Conservation (phyloP, 108 stramenopile species). For the Halocafeteria seosinensis region DNA sequence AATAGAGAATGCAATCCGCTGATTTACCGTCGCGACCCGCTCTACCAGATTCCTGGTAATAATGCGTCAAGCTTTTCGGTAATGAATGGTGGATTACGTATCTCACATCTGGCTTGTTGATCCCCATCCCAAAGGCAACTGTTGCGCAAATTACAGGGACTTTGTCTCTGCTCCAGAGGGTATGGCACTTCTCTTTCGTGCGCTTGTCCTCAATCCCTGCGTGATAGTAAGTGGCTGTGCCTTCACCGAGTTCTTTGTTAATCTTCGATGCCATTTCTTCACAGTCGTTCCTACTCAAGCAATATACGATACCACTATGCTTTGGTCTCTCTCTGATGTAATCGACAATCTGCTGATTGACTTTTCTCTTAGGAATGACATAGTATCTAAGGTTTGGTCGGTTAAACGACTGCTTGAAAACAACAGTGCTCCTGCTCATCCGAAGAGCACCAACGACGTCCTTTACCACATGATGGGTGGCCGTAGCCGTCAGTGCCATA, state of each 20-base stretch:
- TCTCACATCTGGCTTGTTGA: constrained; percentile 62
- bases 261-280: constrained; percentile 59
- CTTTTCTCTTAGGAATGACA: constrained; percentile 58
- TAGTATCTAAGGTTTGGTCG: constrained; percentile 81
- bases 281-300: constrained; percentile 76
- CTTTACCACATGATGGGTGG: constrained; percentile 56
- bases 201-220: constrained; percentile 57
- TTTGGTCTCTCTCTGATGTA: constrained; percentile 48
- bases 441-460: constrained; percentile 1
- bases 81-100: constrained; percentile 93
- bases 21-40: constrained; percentile 74
- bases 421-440: constrained; percentile 7
- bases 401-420: constrained; percentile 61
- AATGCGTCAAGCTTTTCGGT: constrained; percentile 93
- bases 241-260: constrained; percentile 28
- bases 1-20: constrained; percentile 82
- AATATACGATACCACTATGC: constrained; percentile 93
- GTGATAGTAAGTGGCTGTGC: constrained; percentile 62
- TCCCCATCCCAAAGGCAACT: constrained; percentile 75
- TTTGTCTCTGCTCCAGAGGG: constrained; percentile 62
- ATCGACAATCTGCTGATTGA: constrained; percentile 52
- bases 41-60: constrained; percentile 86
- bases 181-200: constrained; percentile 58
- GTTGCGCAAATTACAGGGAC: constrained; percentile 83
- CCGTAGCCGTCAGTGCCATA: constrained; percentile 96